Evolutionary conservation across 108 stramenopile species (phyloP), one percentile per base, ranked within the genome.

Genomic region (Parietichytrium sp.): DNA sequence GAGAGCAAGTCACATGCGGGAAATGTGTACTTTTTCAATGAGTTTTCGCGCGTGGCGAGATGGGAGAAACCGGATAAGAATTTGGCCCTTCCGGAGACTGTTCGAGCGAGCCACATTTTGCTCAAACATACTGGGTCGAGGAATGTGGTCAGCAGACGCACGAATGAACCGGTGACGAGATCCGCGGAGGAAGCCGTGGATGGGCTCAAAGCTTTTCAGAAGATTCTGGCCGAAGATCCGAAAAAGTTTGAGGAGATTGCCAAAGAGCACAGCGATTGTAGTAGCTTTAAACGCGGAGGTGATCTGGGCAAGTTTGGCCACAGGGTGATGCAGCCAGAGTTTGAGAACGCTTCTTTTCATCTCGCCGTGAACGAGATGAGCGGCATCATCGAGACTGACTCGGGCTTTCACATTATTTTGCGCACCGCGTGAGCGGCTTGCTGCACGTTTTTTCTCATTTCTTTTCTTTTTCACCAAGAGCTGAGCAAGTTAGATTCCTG

Each of bases 351-450:
- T 2, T 85, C 94, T n/a, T 98, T 95, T 82, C 54, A 86, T 7
- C 86, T 89, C 4, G 30, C 47, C 0, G 84, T 88, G 42, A 84
- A 83, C 6, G 84, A 89, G 49, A 83, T 88, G 4, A 83, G 82
- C 0, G 86, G 83, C 51, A 94, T 97, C 55, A 93, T 97, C 15
- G 92, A 93, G 29, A 94, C 95, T 16, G 98, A 98, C 78, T 92
- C 91, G 55, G 98, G 98, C 48, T 91, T 93, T 79, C 98, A 98
- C 88, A 92, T 98, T 36, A 97, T 98, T 47, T 92, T 96, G 79
- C 91, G 97, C 29, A 87, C 87, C 16, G 86, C 85, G 6, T 86
- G 42, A 85, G 16, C n/a, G n/a, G n/a, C n/a, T n/a, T n/a, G n/a
- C n/a, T n/a, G n/a, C n/a, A n/a, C n/a, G n/a, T n/a, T n/a, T n/a